Base-by-base conservation (phyloP, 2,329 filamentous ascomycete species). In the Leptographium lundbergii region DNA sequence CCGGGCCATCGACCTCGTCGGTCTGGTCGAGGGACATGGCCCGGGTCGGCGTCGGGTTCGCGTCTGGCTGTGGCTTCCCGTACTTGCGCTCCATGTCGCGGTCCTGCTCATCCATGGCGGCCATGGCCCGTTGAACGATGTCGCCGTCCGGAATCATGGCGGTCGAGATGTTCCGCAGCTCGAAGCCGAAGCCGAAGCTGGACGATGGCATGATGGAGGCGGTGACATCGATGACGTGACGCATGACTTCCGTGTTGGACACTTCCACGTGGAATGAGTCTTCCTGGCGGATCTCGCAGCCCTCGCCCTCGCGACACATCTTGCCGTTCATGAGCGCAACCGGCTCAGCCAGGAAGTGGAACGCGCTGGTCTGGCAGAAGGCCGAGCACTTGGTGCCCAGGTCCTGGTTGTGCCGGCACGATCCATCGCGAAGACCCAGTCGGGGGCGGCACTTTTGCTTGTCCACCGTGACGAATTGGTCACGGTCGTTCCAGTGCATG, bases 391-490 rank as follows among this genome's bases (percentile, higher is more conserved):
- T 47, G 4, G 29, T 57, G 32, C 50, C 56, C 5, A 62, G 52
- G 36, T 63, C 62, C 57, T 60, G 60, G 58, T 63, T 58, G 11
- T 29, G 19, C 19, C 32, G 25, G 47, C 62, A 63, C 1, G 56
- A 54, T 11, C 59, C 58, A 17, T 62, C 29, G 11, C 32, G 39
- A 1, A 63, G 50, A 3, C 45, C 24, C 19, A 61, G 54, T 1
- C 9, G 19, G 2, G 62, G 61, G 27, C 48, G 48, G 42, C 62
- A 63, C 19, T 36, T 29, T 4, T 51, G 36, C 27, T 32, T 29
- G 56, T 62, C 57, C 24, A 61, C 58, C 1, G 54, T 22, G n/a
- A 60, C 57, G 27, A 62, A 63, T 59, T 63, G 61, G 29, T 61
- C 57, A 2, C 36, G 2, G n/a, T 62, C 56, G 39, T 59, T 61